Evolutionary conservation across 768 basidiomycete genomes (phyloP), one percentile per base, ranked within the genome.

Genomic region (Astraeus odoratus): DNA sequence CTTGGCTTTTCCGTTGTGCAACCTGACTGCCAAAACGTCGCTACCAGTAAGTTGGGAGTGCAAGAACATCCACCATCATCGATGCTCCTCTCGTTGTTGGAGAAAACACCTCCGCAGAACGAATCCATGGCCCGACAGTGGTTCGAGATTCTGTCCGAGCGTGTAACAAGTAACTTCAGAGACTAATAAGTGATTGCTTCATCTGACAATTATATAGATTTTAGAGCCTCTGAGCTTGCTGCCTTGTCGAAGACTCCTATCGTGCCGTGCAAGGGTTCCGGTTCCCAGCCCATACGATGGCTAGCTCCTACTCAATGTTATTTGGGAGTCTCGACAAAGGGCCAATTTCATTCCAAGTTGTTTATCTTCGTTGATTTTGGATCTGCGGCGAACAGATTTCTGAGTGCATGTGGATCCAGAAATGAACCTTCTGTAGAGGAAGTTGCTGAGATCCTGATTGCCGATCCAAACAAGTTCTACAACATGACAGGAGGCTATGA

Each of bases 341-440:
- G 75, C 20, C 71, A 75, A 27, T 79, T 91, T 31, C 85, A 88
- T 57, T 83, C 84, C 3, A 83, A 84, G 51, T 66, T 95, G 1
- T 96, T 97, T 57, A 74, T 78, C 26, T 96, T 93, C 54, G 80
- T 98, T 40, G 83, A 95, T 60, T 96, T 95, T 58, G 94, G 93
- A 2, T 58, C 73, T 1, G 67, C 72, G 4, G 95, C 86, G 20
- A 95, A 93, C 53, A 71, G 75, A 3, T 97, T 99, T 66, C 70
- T 99, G 36, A 77, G 74, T 43, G 83, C 86, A 3, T 90, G 90
- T 53, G 95, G 96, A 9, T 88, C 93, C 13, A 85, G 81, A 57
- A 81, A 76, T 34, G 88, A 92, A 57, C 94, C 95, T 4, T 90
- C 80, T 36, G 78, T 92, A 4, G 81, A 89, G 46, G 91, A 93